Evolutionary conservation across 352 stramenopile genomes (phyloP).

Genomic region (Globisporangium cederbergense): DNA sequence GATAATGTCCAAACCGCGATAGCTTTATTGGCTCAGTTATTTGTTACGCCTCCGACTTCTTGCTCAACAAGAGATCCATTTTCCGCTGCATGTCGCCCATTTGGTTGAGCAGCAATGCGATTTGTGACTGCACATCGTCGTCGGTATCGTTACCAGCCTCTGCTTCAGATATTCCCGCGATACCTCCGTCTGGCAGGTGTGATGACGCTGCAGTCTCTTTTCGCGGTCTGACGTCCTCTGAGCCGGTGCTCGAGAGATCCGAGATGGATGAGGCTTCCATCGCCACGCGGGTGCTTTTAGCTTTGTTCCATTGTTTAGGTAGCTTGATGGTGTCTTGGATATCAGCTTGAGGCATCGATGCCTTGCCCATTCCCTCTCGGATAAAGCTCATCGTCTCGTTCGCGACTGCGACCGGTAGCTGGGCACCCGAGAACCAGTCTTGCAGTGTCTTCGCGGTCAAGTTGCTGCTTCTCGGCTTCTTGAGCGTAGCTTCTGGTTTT

Average conservation of each 20-base stretch:
- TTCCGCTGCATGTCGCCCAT: slow-evolving; percentile 20
- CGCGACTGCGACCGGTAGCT: background rate
- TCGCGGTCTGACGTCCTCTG: background rate
- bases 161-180: background rate
- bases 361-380: background rate
- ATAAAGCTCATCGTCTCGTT: background rate
- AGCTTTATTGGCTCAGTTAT: background rate
- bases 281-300: background rate
- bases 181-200: background rate
- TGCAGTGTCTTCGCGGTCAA: background rate
- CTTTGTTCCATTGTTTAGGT: background rate
- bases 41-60: slow-evolving; percentile 1
- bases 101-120: background rate
- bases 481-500: background rate
- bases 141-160: background rate
- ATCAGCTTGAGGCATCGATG: background rate
- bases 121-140: no score
- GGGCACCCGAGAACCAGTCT: background rate
- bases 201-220: background rate
- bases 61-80: slow-evolving; percentile 22
- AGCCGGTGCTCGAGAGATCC: background rate
- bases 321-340: background rate
- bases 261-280: background rate
- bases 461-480: background rate
- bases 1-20: background rate